phyloP scores from a whole-genome alignment of 352 stramenopile species.

The Plasmopara viticola region DNA sequence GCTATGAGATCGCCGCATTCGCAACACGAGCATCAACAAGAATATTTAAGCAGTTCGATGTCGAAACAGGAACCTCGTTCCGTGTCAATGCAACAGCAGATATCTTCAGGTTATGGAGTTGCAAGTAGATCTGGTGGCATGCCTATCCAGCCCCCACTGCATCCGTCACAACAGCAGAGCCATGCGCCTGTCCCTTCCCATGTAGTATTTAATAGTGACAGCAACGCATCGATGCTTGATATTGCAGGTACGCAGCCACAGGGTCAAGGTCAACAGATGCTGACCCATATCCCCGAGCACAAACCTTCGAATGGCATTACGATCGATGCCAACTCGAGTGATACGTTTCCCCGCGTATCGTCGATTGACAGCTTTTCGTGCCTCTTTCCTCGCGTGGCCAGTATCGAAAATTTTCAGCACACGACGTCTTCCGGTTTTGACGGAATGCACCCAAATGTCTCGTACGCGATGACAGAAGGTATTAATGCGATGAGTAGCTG shows the following conservation, averaged over 20 bases:
- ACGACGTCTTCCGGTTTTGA: constrained; percentile 25
- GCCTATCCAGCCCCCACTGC: constrained; percentile 29
- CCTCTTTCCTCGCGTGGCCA: constrained; percentile 74
- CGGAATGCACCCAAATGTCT: constrained; percentile 18
- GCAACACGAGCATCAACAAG: constrained; percentile 18
- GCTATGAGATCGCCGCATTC: constrained; percentile 14
- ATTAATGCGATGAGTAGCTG: constrained; percentile 22
- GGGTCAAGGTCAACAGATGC: constrained; percentile 9
- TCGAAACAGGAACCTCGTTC: constrained; percentile 22
- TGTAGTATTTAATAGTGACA: constrained; percentile 34
- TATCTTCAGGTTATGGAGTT: constrained; percentile 11
- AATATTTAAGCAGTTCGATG: constrained; percentile 17
- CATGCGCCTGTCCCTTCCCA: constrained; percentile 20
- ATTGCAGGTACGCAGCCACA: constrained; percentile 31
- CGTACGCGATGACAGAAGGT: constrained; percentile 20
- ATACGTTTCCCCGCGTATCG: constrained; percentile 62
- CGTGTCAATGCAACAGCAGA: constrained; percentile 12
- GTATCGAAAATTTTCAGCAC: constrained; percentile 73
- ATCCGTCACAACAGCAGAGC: constrained; percentile 22
- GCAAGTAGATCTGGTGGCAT: constrained; percentile 9
- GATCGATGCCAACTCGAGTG: constrained; percentile 21
- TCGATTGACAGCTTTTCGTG: constrained; percentile 84
- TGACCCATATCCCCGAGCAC: constrained; percentile 16
- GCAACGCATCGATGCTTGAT: constrained; percentile 31
- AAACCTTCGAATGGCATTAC: constrained; percentile 12